Evolutionary conservation across 1,284 basidiomycete species (phyloP).

Genomic region (Ceratobasidium sp.): DNA sequence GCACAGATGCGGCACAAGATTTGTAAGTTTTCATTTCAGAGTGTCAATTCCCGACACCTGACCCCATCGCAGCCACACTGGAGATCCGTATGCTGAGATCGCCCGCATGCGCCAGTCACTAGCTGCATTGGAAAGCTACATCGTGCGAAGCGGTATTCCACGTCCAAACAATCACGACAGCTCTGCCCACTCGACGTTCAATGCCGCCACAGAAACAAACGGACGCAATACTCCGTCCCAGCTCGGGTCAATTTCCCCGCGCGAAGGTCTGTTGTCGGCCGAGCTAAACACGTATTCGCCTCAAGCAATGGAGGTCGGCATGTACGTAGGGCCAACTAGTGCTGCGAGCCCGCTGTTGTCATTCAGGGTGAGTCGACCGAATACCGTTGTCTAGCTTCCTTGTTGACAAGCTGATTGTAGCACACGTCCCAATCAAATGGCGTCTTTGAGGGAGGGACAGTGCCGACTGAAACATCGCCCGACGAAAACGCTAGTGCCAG

Average conservation of each 20-base stretch:
- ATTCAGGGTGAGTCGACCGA: slow-evolving; percentile 23
- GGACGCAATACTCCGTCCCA: slow-evolving; percentile 31
- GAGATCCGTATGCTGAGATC: slow-evolving; percentile 41
- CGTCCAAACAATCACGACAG: background rate
- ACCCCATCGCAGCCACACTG: slow-evolving; percentile 48
- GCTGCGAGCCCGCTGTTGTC: slow-evolving; percentile 31
- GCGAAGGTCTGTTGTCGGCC: slow-evolving; percentile 1
- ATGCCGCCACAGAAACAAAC: background rate
- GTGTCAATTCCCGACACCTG: slow-evolving; percentile 49
- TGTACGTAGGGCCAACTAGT: slow-evolving; percentile 33
- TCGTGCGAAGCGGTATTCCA: slow-evolving; percentile 34
- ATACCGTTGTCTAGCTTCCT: background rate
- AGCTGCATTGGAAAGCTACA: slow-evolving; percentile 35
- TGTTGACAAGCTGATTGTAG: background rate
- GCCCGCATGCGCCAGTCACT: slow-evolving; percentile 41
- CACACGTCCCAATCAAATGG: slow-evolving; percentile 35
- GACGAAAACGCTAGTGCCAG: slow-evolving; percentile 62
- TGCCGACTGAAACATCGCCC: slow-evolving; percentile 48
- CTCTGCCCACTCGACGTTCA: background rate
- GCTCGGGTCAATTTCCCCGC: slow-evolving; percentile 15
- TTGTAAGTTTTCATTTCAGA: slow-evolving; percentile 42
- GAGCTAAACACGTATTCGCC: slow-evolving; percentile 5
- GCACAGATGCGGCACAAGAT: slow-evolving; percentile 28
- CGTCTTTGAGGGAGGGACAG: slow-evolving; percentile 30
- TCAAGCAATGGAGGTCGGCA: slow-evolving; percentile 28